Evolutionary conservation across 768 basidiomycete genomes (phyloP).

Genomic region (Tulasnella sp.): DNA sequence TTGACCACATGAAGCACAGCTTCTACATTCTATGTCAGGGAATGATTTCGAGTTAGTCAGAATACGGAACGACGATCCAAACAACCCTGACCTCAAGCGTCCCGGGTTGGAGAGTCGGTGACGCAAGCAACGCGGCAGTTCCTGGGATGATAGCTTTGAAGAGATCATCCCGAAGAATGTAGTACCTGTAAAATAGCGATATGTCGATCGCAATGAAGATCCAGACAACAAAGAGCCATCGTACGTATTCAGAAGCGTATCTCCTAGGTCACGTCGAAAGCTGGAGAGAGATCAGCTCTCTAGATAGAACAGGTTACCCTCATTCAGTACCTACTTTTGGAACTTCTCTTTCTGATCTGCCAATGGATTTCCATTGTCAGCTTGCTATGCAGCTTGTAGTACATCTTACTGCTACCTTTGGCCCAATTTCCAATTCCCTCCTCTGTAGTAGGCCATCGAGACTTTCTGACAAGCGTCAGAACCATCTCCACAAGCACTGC

Average conservation of each 20-base stretch:
- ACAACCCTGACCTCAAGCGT: slow-evolving; percentile 87
- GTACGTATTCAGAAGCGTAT: slow-evolving; percentile 81
- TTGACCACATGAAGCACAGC: slow-evolving; percentile 77
- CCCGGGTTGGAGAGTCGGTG: slow-evolving; percentile 28
- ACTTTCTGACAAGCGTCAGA: slow-evolving; percentile 57
- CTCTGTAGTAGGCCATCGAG: slow-evolving; percentile 51
- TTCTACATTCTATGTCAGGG: slow-evolving; percentile 85
- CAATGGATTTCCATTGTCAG: slow-evolving; percentile 14
- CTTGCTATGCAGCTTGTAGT: background rate
- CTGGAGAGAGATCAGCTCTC: slow-evolving; percentile 29
- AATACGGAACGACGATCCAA: too few relatives aligned
- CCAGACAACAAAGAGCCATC: slow-evolving; percentile 21
- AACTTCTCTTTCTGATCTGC: slow-evolving; percentile 75
- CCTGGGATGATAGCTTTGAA: slow-evolving; percentile 58
- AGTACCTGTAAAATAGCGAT: slow-evolving; percentile 48
- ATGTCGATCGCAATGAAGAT: background rate
- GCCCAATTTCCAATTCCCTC: slow-evolving; percentile 42
- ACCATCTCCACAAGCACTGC: slow-evolving; percentile 74
- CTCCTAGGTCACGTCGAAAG: slow-evolving; percentile 77
- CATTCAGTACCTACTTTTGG: slow-evolving; percentile 45
- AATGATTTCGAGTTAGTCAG: too few relatives aligned
- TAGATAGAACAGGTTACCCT: background rate
- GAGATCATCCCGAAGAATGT: slow-evolving; percentile 78
- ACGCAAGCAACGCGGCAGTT: slow-evolving; percentile 43
- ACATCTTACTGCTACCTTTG: slow-evolving; percentile 40